Conservation (phyloP, 2,329 filamentous ascomycete genomes). For the Ophiosphaerella narmari region DNA sequence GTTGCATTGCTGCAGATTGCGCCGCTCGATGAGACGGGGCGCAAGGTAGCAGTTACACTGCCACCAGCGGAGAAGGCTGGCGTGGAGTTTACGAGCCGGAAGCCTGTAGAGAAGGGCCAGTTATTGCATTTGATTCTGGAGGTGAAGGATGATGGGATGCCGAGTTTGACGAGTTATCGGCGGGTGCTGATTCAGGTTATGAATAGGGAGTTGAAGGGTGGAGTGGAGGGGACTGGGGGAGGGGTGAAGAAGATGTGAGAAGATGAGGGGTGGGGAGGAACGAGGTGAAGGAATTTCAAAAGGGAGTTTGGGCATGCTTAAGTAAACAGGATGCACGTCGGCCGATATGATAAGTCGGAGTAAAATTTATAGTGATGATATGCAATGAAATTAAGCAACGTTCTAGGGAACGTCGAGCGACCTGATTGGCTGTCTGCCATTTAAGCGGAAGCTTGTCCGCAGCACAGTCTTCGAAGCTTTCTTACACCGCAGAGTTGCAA, state of each 20-base stretch:
- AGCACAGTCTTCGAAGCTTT: no score
- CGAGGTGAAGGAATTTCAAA: no score
- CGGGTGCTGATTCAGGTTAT: constrained; percentile 48
- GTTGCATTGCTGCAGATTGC: constrained; percentile 47
- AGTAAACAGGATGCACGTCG: no score
- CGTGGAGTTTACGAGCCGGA: constrained; percentile 42
- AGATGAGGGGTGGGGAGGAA: neutral
- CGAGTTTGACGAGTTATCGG: constrained; percentile 54
- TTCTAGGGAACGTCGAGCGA: no score
- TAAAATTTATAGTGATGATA: no score
- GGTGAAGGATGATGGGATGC: constrained; percentile 52
- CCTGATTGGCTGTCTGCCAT: no score
- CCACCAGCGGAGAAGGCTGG: constrained; percentile 50
- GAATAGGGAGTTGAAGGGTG: constrained; percentile 38
- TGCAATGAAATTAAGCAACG: no score
- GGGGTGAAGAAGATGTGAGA: constrained; percentile 7
- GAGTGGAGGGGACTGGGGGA: constrained; percentile 7
- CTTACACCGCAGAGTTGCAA: no score
- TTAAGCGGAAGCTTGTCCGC: no score
- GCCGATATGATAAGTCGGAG: no score
- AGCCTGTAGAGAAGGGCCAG: constrained; percentile 49
- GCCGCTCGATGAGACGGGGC: constrained; percentile 32
- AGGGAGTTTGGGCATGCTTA: no score
- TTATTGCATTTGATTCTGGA: constrained; percentile 57
- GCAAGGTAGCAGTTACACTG: constrained; percentile 46